Base-by-base conservation (phyloP, 768 basidiomycete genomes). In the Fomitopsis serialis region DNA sequence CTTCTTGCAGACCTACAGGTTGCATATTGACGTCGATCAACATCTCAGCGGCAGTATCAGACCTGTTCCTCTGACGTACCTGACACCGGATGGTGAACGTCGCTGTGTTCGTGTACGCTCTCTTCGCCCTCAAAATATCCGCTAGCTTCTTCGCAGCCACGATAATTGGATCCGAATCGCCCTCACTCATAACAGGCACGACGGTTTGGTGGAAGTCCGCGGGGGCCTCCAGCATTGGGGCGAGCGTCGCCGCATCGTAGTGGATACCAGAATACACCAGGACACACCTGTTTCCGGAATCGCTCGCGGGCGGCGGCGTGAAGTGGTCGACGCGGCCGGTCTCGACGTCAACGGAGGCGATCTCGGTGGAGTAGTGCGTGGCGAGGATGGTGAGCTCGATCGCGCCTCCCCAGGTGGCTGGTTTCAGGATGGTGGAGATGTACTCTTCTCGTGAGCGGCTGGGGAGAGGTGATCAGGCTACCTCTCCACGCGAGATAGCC, bases 181-280 rank as follows among this genome's bases (percentile, higher is more conserved):
- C 73, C 7, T 51, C 48, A 54, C 79, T 63, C 54, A 78, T 81
- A 10, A 84, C 73, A 8, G 84, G 85, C 63, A 92, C 92, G 43
- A 70, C 59, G 2, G 89, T 92, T 62, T 92, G 88, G 69, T 98
- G 95, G 80, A 95, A 99, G 54, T 90, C 93, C 24, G 73, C 64
- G 0, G 91, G 89, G 2, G 88, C 90, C 44, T 84, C 83, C 9
- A 74, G 72, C 68, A 81, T 76, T 0, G 92, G 97, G 15, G 95
- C 83, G 37, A 95, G 72, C 0, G 89, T 85, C 5, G 87, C 82
- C 9, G 91, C 91, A 67, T 99, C 96, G 68, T 99, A 99, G 67
- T 98, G 95, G 44, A 98, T 97, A 2, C 96, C 96, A 0, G 90
- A 92, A 71, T 98, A 98, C 3, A 98, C 76, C n/a, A 98, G 64